phyloP scores from a whole-genome alignment of 805 yeast species.

The Candida nanaspora region DNA sequence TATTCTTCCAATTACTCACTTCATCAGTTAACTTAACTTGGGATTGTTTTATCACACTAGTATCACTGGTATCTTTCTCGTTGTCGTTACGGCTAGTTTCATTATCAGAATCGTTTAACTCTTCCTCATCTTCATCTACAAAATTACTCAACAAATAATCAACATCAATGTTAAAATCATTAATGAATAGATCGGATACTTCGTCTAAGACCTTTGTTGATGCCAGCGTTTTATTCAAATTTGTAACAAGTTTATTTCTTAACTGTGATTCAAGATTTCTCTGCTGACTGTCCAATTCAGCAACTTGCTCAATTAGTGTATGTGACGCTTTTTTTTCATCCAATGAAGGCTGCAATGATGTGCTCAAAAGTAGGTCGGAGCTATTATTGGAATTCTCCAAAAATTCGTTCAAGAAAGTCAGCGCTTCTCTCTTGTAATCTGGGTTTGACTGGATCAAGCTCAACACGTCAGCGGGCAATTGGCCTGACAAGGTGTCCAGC shows the following conservation, averaged over 20 bases:
- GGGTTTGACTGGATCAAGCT: constrained; percentile 20
- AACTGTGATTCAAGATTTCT: constrained; percentile 40
- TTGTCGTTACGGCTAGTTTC: not conserved
- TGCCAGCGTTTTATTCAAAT: constrained; percentile 40
- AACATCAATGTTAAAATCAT: constrained; percentile 23
- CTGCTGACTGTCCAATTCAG: constrained; percentile 59
- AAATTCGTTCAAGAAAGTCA: constrained; percentile 28
- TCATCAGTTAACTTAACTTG: constrained; percentile 20
- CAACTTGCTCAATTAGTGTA: constrained; percentile 61
- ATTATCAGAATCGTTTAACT: constrained; percentile 3
- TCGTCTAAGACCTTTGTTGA: constrained; percentile 25
- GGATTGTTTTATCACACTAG: constrained; percentile 13
- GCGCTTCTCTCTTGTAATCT: constrained; percentile 29
- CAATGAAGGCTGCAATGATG: constrained; percentile 17
- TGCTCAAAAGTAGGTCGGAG: constrained; percentile 25
- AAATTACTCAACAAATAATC: constrained; percentile 24
- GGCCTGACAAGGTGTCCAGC: constrained; percentile 27
- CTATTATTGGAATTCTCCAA: constrained; percentile 38
- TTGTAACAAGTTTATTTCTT: constrained; percentile 29
- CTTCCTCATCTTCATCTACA: constrained; percentile 18
- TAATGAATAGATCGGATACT: constrained; percentile 27
- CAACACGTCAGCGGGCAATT: constrained; percentile 17
- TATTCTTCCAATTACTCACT: not conserved
- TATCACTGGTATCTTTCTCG: constrained; percentile 8
- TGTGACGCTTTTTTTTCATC: constrained; percentile 12